Percentiles rank a stretch among this genome's conserved stretches.
phyloP scores from a whole-genome alignment of 257 asterid species.

The Nicotiana knightiana region DNA sequence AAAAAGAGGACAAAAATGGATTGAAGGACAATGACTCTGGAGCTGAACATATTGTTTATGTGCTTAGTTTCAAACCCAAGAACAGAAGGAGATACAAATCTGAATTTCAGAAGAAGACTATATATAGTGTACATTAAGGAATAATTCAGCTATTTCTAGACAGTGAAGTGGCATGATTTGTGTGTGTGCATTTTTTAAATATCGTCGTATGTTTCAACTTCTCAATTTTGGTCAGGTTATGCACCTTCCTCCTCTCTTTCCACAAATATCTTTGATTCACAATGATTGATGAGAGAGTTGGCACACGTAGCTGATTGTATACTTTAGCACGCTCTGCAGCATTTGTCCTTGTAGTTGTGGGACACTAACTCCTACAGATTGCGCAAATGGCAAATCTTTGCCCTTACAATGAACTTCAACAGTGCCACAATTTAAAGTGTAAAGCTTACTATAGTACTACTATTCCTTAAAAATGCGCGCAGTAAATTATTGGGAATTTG shows the following conservation, averaged over 20 bases:
- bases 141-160: neutral
- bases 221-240: neutral
- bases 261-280: conserved; percentile 7
- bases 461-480: neutral
- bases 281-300: no score
- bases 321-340: neutral
- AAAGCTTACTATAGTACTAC: neutral
- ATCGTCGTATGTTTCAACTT: neutral
- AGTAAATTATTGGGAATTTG: neutral
- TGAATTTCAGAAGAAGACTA: neutral
- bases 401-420: neutral
- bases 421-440: neutral
- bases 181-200: neutral
- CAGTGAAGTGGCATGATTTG: neutral
- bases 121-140: neutral
- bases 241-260: neutral
- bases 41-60: neutral
- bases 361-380: neutral
- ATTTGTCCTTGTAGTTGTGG: neutral
- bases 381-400: neutral
- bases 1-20: neutral
- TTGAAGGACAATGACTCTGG: neutral
- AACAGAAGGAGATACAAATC: neutral
- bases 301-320: no score
- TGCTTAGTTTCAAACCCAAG: neutral